Evolutionary conservation across 208 protist species (phyloP).

Genomic region (Cochliopodium minus): DNA sequence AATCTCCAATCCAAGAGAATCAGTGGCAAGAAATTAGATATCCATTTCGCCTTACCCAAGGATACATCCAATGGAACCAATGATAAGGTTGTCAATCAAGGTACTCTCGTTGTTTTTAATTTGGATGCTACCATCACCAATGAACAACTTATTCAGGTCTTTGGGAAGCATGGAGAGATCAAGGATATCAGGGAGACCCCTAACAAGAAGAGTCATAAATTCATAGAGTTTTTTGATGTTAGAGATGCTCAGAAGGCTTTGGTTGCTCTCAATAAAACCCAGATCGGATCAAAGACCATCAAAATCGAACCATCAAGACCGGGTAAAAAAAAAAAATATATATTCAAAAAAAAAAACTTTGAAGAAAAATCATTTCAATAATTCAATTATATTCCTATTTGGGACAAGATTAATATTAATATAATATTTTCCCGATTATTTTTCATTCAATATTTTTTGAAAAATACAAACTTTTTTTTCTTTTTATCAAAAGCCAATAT

Average conservation of each 20-base stretch:
- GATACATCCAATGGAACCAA: constrained; percentile 4
- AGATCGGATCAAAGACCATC: constrained; percentile 26
- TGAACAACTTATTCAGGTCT: constrained; percentile 22
- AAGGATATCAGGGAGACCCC: constrained; percentile 45
- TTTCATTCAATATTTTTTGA: too few species aligned
- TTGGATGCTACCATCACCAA: constrained; percentile 23
- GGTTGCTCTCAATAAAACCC: constrained; percentile 33
- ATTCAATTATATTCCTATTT: too few species aligned
- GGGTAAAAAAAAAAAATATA: constrained; percentile 13
- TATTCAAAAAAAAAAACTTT: too few species aligned
- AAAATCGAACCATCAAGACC: constrained; percentile 32
- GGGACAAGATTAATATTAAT: too few species aligned
- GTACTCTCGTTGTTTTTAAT: constrained; percentile 48
- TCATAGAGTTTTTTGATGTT: constrained; percentile 45
- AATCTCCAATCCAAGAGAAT: constrained; percentile 18
- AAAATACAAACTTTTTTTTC: too few species aligned
- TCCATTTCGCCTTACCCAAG: constrained; percentile 32
- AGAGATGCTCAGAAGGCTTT: constrained; percentile 34
- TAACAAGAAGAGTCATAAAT: constrained; percentile 42
- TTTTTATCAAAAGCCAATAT: too few species aligned
- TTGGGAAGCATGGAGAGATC: constrained; percentile 34
- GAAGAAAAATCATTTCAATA: too few species aligned
- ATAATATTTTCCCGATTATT: too few species aligned
- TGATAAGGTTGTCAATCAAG: constrained; percentile 30
- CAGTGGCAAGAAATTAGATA: constrained; percentile 18